Evolutionary conservation across 495 filamentous ascomycete species (phyloP).

Genomic region (Penicillium desertorum): DNA sequence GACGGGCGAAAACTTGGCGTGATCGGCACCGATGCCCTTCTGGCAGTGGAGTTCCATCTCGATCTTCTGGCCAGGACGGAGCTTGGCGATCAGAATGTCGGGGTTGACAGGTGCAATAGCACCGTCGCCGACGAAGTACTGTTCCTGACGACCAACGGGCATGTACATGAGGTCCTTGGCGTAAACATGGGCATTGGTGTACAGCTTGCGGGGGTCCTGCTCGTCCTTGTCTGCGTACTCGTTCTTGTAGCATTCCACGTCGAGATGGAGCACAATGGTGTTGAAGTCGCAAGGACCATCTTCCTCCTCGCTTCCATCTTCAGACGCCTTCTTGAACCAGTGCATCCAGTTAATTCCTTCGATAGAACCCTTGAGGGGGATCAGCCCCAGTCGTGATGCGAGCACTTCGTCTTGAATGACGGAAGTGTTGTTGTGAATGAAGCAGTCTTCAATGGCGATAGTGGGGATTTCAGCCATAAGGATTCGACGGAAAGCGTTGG

Average conservation of each 20-base stretch:
- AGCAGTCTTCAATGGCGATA: conserved; percentile 89
- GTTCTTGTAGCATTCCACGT: conserved; percentile 76
- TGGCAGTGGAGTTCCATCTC: conserved; percentile 81
- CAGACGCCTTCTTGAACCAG: conserved; percentile 64
- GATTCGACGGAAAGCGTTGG: conserved; percentile 98
- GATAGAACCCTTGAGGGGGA: conserved; percentile 78
- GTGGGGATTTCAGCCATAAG: conserved; percentile 93
- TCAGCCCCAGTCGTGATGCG: conserved; percentile 79
- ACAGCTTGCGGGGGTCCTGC: conserved; percentile 77
- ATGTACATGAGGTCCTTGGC: conserved; percentile 75
- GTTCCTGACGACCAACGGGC: conserved; percentile 68
- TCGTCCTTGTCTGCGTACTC: conserved; percentile 64
- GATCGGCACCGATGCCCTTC: conserved; percentile 92
- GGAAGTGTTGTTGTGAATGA: conserved; percentile 90
- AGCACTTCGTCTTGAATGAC: conserved; percentile 98
- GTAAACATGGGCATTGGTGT: conserved; percentile 84
- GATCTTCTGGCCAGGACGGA: conserved; percentile 87
- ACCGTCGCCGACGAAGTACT: conserved; percentile 64
- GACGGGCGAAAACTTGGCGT: conserved; percentile 97
- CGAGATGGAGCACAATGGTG: conserved; percentile 69
- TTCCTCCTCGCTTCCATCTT: conserved; percentile 47
- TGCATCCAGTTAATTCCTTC: conserved; percentile 75
- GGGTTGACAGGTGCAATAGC: conserved; percentile 77
- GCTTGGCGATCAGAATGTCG: conserved; percentile 90
- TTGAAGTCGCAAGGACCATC: conserved; percentile 67